Percentiles rank a stretch among this genome's conserved stretches.
These are phyloP conservation scores for Neurospora tetrasperma DNA, from an alignment of 495 filamentous ascomycete genomes.

Conservation along the genomic window DNA sequence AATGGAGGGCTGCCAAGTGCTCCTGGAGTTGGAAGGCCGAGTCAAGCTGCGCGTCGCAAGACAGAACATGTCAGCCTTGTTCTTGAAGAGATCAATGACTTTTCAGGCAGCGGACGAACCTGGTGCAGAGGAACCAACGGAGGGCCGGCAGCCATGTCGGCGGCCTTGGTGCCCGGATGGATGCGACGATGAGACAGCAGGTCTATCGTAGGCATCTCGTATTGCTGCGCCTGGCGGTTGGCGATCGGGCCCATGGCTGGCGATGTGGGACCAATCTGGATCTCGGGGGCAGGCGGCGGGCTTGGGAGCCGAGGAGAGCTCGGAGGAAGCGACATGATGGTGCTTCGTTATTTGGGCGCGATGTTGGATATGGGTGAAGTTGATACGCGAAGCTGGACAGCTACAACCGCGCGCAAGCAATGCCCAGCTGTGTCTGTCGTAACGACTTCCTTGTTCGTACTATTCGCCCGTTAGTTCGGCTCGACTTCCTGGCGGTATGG, in stretches of 20 bases:
- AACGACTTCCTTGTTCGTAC: background rate
- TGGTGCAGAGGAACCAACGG: constrained; percentile 76
- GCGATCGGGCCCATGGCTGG: constrained; percentile 51
- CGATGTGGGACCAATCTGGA: constrained; percentile 77
- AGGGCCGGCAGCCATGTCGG: constrained; percentile 84
- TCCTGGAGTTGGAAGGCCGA: constrained; percentile 98
- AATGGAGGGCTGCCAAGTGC: constrained; percentile 86
- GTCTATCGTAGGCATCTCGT: constrained; percentile 45
- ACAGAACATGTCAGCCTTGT: constrained; percentile 2
- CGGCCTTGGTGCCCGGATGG: constrained; percentile 80
- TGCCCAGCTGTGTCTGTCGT: background rate
- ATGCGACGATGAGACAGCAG: constrained; percentile 65
- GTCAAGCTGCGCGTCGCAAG: constrained; percentile 51
- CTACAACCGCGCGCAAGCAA: background rate
- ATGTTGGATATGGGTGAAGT: background rate
- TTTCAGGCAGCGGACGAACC: constrained; percentile 35
- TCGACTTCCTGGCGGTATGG: background rate
- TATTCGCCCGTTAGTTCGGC: background rate
- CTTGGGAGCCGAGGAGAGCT: constrained; percentile 81
- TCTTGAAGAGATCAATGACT: background rate
- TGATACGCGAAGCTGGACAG: background rate
- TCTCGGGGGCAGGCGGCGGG: constrained; percentile 82
- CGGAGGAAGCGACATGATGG: constrained; percentile 51
- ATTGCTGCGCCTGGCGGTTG: constrained; percentile 45
- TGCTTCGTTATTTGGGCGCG: background rate